Evolutionary conservation across 2,329 filamentous ascomycete genomes (phyloP), one percentile per base, ranked within the genome.

Genomic region (Paradendryphiella salina): DNA sequence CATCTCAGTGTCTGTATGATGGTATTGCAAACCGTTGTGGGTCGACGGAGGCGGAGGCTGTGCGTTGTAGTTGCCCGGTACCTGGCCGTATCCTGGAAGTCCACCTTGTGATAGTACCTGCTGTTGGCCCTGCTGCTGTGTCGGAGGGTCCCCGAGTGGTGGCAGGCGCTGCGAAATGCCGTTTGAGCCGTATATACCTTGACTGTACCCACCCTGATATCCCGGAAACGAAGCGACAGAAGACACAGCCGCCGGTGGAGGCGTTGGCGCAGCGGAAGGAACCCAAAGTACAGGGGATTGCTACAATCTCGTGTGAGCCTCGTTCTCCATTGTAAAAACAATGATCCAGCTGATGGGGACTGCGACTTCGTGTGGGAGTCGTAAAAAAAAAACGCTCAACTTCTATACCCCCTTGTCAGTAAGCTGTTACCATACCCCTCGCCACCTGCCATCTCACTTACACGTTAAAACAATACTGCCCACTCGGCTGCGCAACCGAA

Each of bases 401-500:
- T 56, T 52, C 59, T 64, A 34, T 6, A 17, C 7, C 15, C 31
- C 28, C 14, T 11, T 17, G 40, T 65, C 38, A 64, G 56, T 36
- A 28, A 37, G 14, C 9, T 21, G 14, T 15, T 43, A 2, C 10
- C 18, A 33, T 8, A 9, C 28, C 21, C 4, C 3, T 23, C 4
- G 2, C 21, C 21, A 23, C 21, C 21, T 7, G 8, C 7, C 23
- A 26, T 26, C 23, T 15, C 15, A 64, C 65, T 49, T 50, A 67
- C 67, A 71, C 67, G 31, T 63, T 61, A 41, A 60, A 65, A 52
- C 61, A 58, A 59, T 60, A 60, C 38, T 60, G 59, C 33, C 57
- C 61, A 38, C 44, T 47, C 36, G 59, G 52, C 31, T 52, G 56
- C 35, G 54, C 56, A 40, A 54, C 44, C 11, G 49, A 53, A 37